Evolutionary conservation across 2,329 filamentous ascomycete genomes (phyloP).

Genomic region (Pezicula carpinea): DNA sequence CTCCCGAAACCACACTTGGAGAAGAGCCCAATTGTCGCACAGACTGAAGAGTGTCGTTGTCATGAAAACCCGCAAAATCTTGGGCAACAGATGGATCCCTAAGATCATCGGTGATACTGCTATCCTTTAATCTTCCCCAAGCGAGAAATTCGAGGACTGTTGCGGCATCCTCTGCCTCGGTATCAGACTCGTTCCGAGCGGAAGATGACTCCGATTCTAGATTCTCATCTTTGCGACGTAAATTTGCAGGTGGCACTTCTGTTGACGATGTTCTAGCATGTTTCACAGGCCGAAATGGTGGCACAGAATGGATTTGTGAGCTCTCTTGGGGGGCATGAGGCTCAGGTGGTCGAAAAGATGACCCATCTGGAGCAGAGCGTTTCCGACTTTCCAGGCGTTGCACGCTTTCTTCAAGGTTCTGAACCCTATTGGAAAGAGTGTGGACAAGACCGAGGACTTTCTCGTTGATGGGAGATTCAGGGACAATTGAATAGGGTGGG

Average conservation of each 20-base stretch:
- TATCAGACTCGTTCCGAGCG: conserved; percentile 18
- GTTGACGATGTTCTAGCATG: conserved; percentile 4
- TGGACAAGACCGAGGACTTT: conserved; percentile 12
- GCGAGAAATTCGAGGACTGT: conserved; percentile 44
- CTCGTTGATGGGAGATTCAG: conserved; percentile 11
- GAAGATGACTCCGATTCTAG: conserved; percentile 7
- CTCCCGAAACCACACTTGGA: conserved; percentile 8
- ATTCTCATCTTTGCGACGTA: conserved; percentile 1
- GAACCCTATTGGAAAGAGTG: conserved; percentile 12
- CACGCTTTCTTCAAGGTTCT: conserved; percentile 13
- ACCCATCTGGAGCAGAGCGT: not conserved
- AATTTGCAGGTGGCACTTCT: not conserved
- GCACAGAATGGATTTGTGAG: not conserved
- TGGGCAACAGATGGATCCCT: conserved; percentile 7
- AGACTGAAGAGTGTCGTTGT: conserved; percentile 7
- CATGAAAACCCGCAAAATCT: conserved; percentile 12
- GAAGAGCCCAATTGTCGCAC: conserved; percentile 11
- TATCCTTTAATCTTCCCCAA: conserved; percentile 42
- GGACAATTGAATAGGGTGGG: not conserved
- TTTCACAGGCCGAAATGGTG: conserved; percentile 13
- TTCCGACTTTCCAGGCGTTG: conserved; percentile 6
- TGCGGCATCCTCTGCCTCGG: conserved; percentile 35
- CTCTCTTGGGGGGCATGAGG: not conserved
- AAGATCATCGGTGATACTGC: conserved; percentile 18
- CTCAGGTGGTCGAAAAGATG: not conserved